A percentile compares a stretch with the other conserved stretches of the same genome.
These are phyloP conservation scores for Blastocystis sp. DNA, from an alignment of 352 stramenopile genomes.

Conservation along the genomic window DNA sequence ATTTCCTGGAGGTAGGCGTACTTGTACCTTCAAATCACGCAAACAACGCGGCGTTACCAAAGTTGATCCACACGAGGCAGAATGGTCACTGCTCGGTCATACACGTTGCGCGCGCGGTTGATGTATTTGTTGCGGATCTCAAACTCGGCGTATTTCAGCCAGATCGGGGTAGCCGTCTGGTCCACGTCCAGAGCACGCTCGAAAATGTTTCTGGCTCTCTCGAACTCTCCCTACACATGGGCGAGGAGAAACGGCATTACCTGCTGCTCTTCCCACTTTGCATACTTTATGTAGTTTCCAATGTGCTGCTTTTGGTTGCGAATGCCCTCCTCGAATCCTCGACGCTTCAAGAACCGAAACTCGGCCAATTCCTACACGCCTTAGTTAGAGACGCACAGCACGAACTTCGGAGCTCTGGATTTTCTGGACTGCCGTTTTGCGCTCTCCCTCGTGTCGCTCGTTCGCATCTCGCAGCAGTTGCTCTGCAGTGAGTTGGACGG, in stretches of 20 bases:
- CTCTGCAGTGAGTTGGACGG: slow-evolving; percentile 98
- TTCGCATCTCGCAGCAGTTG: slow-evolving; percentile 91
- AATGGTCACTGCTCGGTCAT: slow-evolving; percentile 86
- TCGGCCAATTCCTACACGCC: slow-evolving; percentile 86
- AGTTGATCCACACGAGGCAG: slow-evolving; percentile 92
- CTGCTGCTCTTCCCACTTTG: slow-evolving; percentile 90
- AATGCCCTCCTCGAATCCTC: slow-evolving; percentile 91
- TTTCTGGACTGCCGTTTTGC: slow-evolving; percentile 71
- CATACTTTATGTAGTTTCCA: slow-evolving; percentile 97
- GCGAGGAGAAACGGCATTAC: not conserved
- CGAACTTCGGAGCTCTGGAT: slow-evolving; percentile 64
- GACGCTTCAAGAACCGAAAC: slow-evolving; percentile 87
- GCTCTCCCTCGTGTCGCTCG: slow-evolving; percentile 77
- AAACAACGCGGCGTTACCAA: slow-evolving; percentile 76
- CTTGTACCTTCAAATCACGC: slow-evolving; percentile 82
- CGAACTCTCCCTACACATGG: slow-evolving; percentile 88
- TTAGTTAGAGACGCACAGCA: slow-evolving; percentile 80
- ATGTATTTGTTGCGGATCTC: slow-evolving; percentile 98
- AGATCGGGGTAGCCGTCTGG: slow-evolving; percentile 87
- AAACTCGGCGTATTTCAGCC: slow-evolving; percentile 97
- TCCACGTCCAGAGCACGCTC: slow-evolving; percentile 95
- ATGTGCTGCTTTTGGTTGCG: slow-evolving; percentile 89
- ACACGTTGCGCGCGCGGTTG: slow-evolving; percentile 94
- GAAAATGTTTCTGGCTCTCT: slow-evolving; percentile 90
- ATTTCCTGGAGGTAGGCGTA: slow-evolving; percentile 99